Evolutionary conservation across 2,329 filamentous ascomycete genomes (phyloP), one percentile per base, ranked within the genome.

Genomic region (Penicillium fuscoglaucum): DNA sequence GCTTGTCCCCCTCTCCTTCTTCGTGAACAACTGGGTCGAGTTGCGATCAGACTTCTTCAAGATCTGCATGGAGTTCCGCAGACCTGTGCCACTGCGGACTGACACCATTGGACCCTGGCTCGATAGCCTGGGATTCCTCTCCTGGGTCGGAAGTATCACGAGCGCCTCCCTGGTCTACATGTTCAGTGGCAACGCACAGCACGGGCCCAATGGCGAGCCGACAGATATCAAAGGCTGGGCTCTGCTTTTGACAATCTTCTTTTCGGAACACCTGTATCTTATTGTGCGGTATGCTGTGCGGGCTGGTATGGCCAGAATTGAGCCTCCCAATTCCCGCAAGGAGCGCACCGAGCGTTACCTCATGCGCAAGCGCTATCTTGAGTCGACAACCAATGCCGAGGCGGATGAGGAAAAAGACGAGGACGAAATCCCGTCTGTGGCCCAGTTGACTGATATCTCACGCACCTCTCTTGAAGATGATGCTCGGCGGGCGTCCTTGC

Each of bases 81-180:
- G 95, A 4, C 95, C 95, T 0, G 91, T 90, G 37, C 95, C 95
- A 1, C 90, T 90, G 83, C 87, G 95, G 55, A 88, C 91, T 2
- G 95, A 99, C 75, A 96, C 90, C 0, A 99, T 99, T 65, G 95
- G 95, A 0, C 93, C 95, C 1, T 99, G 95, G 95, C 82, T 99
- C 9, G 87, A 93, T 65, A 89, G 90, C 2, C 82, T 99, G 2
- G 88, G 88, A 10, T 96, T 99, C 75, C 79, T 99, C 15, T 90
- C 93, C 2, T 99, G 95, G 95, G 82, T 97, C 7, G 95, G 95
- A 54, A 96, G 90, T 69, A 82, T 99, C 64, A 96, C 91, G 7
- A 92, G 90, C 62, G 87, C 92, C 0, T 91, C 93, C 0, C 83
- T 99, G 35, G 88, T 97, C 0, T 97, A 92, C 74, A 86, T 99